phyloP scores from a whole-genome alignment of 202 grass and related monocot genomes.

The Brachypodium distachyon region DNA sequence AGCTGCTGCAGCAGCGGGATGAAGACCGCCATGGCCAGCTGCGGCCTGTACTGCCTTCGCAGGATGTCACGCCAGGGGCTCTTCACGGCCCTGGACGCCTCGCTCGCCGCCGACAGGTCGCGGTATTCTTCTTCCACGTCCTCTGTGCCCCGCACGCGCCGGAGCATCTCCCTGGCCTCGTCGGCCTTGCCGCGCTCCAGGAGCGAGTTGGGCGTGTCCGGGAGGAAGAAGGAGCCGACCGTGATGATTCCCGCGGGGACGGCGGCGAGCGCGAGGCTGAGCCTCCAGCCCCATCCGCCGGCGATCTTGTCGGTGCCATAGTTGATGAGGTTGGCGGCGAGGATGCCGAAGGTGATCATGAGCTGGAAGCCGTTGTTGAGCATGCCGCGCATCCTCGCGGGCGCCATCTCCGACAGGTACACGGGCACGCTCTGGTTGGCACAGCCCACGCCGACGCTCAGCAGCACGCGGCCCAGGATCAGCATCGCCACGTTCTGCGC shows the following conservation, averaged over 20 bases:
- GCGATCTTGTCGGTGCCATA: too few relatives aligned
- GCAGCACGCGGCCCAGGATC: slow-evolving; percentile 41
- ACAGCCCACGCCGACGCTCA: slow-evolving; percentile 40
- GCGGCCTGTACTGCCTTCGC: not conserved
- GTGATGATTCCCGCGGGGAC: too few relatives aligned
- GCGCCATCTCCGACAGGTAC: slow-evolving; percentile 59
- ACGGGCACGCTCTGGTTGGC: slow-evolving; percentile 44
- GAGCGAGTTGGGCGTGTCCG: slow-evolving; percentile 35
- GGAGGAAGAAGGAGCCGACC: slow-evolving; percentile 14
- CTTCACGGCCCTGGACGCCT: too few relatives aligned
- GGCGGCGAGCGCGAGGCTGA: slow-evolving; percentile 24
- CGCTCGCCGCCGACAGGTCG: slow-evolving; percentile 36
- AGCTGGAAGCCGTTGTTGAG: slow-evolving; percentile 45
- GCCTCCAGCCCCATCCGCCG: slow-evolving; percentile 29
- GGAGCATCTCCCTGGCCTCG: slow-evolving; percentile 23
- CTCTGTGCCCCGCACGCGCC: slow-evolving; percentile 16
- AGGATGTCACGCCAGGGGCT: slow-evolving; percentile 20
- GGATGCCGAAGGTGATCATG: slow-evolving; percentile 36
- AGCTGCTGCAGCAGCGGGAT: slow-evolving; percentile 11
- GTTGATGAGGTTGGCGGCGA: too few relatives aligned
- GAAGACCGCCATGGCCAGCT: slow-evolving; percentile 11
- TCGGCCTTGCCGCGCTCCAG: slow-evolving; percentile 20
- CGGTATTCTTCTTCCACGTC: slow-evolving; percentile 26
- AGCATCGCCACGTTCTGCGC: slow-evolving; percentile 42
- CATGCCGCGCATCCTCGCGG: slow-evolving; percentile 19